phyloP scores from a whole-genome alignment of 108 stramenopile genomes.

The Aurantiochytrium sp. region DNA sequence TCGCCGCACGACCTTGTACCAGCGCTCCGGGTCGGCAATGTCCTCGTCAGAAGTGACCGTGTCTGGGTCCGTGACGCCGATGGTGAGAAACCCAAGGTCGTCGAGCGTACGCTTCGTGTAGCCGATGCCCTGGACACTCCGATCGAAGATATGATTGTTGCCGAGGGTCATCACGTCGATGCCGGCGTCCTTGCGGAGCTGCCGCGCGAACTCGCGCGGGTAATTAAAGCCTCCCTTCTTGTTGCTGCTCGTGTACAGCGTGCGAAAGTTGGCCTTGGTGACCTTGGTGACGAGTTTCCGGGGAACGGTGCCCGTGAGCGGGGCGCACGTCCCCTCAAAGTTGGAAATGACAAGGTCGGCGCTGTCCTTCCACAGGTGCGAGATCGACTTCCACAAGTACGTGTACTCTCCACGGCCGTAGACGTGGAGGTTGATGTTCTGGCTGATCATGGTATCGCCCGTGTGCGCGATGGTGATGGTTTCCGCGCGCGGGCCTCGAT shows the following conservation, averaged over 20 bases:
- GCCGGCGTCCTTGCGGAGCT: background rate
- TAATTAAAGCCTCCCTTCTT: background rate
- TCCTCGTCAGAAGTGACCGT: background rate
- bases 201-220: background rate
- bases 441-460: background rate
- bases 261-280: background rate
- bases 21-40: background rate
- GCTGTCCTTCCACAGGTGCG: background rate
- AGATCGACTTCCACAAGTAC: background rate
- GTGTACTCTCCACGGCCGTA: background rate
- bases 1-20: background rate
- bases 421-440: background rate
- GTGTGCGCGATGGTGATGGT: background rate
- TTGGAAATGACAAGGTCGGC: background rate
- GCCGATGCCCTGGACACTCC: background rate
- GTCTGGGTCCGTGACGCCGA: background rate
- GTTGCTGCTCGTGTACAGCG: background rate
- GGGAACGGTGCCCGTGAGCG: background rate
- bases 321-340: background rate
- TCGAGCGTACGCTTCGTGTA: background rate
- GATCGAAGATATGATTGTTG: background rate
- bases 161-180: background rate
- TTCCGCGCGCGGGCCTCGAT: background rate
- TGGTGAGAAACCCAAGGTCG: background rate
- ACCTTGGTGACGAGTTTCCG: background rate